Evolutionary conservation across 2,329 filamentous ascomycete species (phyloP), one percentile per base, ranked within the genome.

Genomic region (Sclerotiophoma versabilis): DNA sequence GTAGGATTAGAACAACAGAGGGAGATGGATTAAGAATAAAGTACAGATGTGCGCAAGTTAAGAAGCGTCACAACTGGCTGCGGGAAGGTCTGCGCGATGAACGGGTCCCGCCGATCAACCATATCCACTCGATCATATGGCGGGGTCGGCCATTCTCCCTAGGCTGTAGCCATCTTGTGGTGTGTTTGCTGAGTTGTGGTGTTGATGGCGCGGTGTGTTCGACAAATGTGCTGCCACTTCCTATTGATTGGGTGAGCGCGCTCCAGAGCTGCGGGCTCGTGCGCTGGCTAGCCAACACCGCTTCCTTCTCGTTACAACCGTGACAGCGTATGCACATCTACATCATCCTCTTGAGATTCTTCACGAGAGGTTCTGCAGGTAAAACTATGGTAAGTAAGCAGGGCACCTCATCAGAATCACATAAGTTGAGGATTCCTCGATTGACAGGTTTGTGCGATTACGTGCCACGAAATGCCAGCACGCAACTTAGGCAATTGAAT

Each of bases 171-270:
- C 33, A 54, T 49, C 38, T 19, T 33, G 39, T 44, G 38, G 32
- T 49, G 33, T 27, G 11, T 29, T 39, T 23, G 26, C 27, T 33
- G 20, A 22, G 33, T 27, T 38, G 17, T 44, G 45, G 39, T 54
- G 20, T 25, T 38, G 20, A 33, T 26, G 51, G 33, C 51, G 27
- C 51, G 51, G 51, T 54, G 51, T 49, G 51, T 54, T 54, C 37
- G 33, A 45, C 6, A 25, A 17, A 39, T 10, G 44, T 30, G 20
- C 26, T 23, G 27, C 10, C 14, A 5, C 2, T 11, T 4, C 8
- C 12, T 9, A 27, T 33, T 26, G 44, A 49, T 54, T 49, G 51
- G 51, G 19, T 29, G 26, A 26, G 41, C 49, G 42, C 41, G 0
- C 29, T 15, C 36, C 30, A 29, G 10, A 50, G 22, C 17, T 22